Evolutionary conservation across 2,329 filamentous ascomycete species (phyloP).

Genomic region (Monosporascus sp.): DNA sequence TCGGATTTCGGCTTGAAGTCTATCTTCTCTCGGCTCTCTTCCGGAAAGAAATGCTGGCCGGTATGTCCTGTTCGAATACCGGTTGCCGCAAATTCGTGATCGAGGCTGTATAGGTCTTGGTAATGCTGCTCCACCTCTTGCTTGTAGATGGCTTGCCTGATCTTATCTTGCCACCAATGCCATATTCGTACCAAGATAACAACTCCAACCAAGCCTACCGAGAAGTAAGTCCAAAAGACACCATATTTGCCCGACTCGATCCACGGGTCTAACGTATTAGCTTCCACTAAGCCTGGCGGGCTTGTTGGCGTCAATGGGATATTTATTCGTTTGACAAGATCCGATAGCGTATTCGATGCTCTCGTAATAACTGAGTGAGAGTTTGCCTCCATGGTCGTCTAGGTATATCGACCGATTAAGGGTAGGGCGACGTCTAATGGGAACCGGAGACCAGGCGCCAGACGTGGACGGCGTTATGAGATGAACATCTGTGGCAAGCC

Average conservation of each 20-base stretch:
- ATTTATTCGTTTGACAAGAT: conserved; percentile 49
- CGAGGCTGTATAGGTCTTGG: conserved; percentile 45
- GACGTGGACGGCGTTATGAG: conserved; percentile 1
- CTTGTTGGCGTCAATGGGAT: conserved; percentile 57
- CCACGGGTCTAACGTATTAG: conserved; percentile 71
- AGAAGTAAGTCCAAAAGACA: conserved; percentile 84
- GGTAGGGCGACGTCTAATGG: not conserved
- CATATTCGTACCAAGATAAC: conserved; percentile 70
- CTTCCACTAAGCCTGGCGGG: conserved; percentile 56
- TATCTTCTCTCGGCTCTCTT: conserved; percentile 51
- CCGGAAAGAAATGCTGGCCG: conserved; percentile 71
- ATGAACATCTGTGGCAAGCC: not conserved
- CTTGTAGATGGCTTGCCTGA: conserved; percentile 83
- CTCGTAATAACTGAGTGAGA: conserved; percentile 27
- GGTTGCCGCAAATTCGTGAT: conserved; percentile 41
- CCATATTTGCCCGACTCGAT: conserved; percentile 77
- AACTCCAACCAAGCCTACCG: conserved; percentile 62
- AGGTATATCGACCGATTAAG: conserved; percentile 3
- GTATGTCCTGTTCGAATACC: conserved; percentile 45
- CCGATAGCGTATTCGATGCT: conserved; percentile 29
- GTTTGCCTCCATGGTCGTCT: conserved; percentile 35
- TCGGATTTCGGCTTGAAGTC: conserved; percentile 63
- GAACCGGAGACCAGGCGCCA: not conserved
- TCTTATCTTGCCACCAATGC: conserved; percentile 90
- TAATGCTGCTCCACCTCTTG: conserved; percentile 68